Conservation (phyloP, 2,329 filamentous ascomycete species). For the Colletotrichum tofieldiae region DNA sequence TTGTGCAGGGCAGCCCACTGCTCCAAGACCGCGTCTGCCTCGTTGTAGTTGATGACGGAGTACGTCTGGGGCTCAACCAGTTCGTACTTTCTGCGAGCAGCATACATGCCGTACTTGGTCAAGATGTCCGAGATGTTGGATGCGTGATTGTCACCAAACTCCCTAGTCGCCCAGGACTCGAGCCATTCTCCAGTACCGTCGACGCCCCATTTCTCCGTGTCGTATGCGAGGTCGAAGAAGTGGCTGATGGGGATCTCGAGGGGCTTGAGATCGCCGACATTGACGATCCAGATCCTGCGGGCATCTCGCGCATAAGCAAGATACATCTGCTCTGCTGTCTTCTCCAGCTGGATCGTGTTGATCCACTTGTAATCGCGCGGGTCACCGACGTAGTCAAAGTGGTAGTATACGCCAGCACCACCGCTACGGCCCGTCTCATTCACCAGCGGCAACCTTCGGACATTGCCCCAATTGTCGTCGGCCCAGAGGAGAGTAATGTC, state of each 20-base stretch:
- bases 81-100: conserved; percentile 55
- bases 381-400: conserved; percentile 68
- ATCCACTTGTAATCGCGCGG: conserved; percentile 71
- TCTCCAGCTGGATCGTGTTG: conserved; percentile 75
- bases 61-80: conserved; percentile 58
- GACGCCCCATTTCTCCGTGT: conserved; percentile 70
- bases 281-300: conserved; percentile 76
- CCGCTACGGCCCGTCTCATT: conserved; percentile 73
- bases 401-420: conserved; percentile 78
- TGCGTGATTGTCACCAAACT: conserved; percentile 67
- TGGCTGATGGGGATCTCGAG: conserved; percentile 77
- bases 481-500: conserved; percentile 79
- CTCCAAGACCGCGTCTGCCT: conserved; percentile 67
- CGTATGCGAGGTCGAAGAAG: conserved; percentile 79
- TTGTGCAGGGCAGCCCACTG: conserved; percentile 67
- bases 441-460: conserved; percentile 72
- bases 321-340: conserved; percentile 74
- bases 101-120: conserved; percentile 60
- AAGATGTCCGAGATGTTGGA: conserved; percentile 65
- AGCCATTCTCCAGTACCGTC: conserved; percentile 72
- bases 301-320: conserved; percentile 72
- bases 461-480: conserved; percentile 80
- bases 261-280: conserved; percentile 77
- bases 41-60: conserved; percentile 71
- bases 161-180: conserved; percentile 68